A percentile compares a stretch with the other conserved stretches of the same genome.
phyloP scores from a whole-genome alignment of 2,329 filamentous ascomycete genomes.

The Daldinia eschscholtzii region DNA sequence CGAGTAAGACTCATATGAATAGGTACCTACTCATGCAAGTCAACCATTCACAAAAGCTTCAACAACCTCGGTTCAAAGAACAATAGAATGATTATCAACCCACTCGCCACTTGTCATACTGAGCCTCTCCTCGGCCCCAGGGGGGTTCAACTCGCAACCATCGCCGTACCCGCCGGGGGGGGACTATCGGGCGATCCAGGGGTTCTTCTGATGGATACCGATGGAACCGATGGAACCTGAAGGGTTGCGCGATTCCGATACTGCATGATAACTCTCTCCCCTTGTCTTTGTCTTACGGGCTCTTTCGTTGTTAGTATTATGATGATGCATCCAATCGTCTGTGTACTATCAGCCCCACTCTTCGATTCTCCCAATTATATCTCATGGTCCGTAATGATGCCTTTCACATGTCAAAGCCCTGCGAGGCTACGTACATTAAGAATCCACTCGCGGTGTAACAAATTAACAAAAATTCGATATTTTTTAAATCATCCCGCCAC shows the following conservation, averaged over 20 bases:
- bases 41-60: slow-evolving; percentile 9
- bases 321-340: background rate
- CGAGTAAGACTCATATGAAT: slow-evolving; percentile 3
- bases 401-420: slow-evolving; percentile 43
- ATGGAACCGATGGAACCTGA: slow-evolving; percentile 35
- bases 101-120: slow-evolving; percentile 28
- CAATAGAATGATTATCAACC: slow-evolving; percentile 10
- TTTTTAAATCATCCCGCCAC: slow-evolving; percentile 7
- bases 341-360: slow-evolving; percentile 25
- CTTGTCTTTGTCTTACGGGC: slow-evolving; percentile 23
- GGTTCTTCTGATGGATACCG: slow-evolving; percentile 13
- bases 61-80: slow-evolving; percentile 34
- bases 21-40: background rate
- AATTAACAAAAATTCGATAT: slow-evolving; percentile 24
- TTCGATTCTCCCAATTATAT: slow-evolving; percentile 9
- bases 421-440: slow-evolving; percentile 15
- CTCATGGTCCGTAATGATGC: background rate
- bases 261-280: slow-evolving; percentile 15
- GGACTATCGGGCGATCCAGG: slow-evolving; percentile 11
- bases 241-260: slow-evolving; percentile 30
- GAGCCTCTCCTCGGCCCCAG: slow-evolving; percentile 14
- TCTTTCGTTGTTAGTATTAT: background rate
- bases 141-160: background rate
- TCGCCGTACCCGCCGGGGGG: slow-evolving; percentile 5
- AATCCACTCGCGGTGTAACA: slow-evolving; percentile 1